Conservation (phyloP, 495 filamentous ascomycete genomes). For the Penicillium paradoxum region DNA sequence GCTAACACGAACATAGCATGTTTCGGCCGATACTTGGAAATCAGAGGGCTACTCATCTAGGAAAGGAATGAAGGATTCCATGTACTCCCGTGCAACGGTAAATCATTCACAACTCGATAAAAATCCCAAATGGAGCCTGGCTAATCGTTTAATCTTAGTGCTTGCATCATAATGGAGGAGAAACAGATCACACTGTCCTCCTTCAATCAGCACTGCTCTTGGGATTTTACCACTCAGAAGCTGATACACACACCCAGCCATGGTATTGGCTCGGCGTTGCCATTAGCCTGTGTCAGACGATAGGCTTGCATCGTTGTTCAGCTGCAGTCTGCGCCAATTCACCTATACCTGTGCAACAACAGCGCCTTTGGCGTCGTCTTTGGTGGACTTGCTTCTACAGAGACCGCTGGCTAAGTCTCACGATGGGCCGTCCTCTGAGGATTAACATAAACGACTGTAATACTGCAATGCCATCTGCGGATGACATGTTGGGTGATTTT, state of each 20-base stretch:
- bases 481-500: slow-evolving; percentile 30
- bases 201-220: slow-evolving; percentile 37
- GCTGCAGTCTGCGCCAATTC: slow-evolving; percentile 14
- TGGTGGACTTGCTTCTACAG: slow-evolving; percentile 39
- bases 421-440: slow-evolving; percentile 30
- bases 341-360: slow-evolving; percentile 21
- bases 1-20: neutral
- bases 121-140: neutral
- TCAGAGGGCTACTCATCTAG: slow-evolving; percentile 30
- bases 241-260: slow-evolving; percentile 30
- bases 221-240: slow-evolving; percentile 39
- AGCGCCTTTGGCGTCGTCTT: slow-evolving; percentile 33
- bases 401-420: slow-evolving; percentile 38
- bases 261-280: slow-evolving; percentile 39
- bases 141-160: slow-evolving; percentile 21
- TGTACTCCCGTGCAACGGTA: slow-evolving; percentile 38
- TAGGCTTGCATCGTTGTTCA: slow-evolving; percentile 31
- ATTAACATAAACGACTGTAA: slow-evolving; percentile 37
- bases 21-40: slow-evolving; percentile 22
- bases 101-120: neutral
- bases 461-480: slow-evolving; percentile 18
- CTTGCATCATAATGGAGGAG: slow-evolving; percentile 30
- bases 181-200: slow-evolving; percentile 32
- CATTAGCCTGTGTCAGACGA: slow-evolving; percentile 29
- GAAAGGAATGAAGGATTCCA: slow-evolving; percentile 34